phyloP scores from a whole-genome alignment of 495 filamentous ascomycete genomes.

The Lepidopterella palustris region DNA sequence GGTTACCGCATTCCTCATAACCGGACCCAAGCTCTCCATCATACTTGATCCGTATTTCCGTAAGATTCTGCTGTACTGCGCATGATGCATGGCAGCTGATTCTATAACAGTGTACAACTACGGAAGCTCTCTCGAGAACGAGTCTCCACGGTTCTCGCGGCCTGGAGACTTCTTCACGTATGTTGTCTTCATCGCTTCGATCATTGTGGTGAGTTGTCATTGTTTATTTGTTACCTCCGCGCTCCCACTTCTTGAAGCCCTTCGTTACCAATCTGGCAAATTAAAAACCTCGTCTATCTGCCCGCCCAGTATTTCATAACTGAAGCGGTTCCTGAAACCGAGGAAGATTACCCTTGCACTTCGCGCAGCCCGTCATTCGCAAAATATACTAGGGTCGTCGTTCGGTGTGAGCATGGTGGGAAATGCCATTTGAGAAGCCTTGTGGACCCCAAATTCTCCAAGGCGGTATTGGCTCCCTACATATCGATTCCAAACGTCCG shows the following conservation, averaged over 20 bases:
- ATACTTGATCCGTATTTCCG: constrained; percentile 79
- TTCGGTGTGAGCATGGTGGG: constrained; percentile 85
- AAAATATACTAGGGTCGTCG: constrained; percentile 58
- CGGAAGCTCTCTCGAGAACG: constrained; percentile 54
- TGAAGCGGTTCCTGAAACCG: constrained; percentile 96
- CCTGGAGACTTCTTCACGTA: constrained; percentile 68
- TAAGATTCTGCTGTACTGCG: constrained; percentile 36
- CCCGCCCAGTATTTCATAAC: constrained; percentile 79
- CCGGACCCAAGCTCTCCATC: constrained; percentile 54
- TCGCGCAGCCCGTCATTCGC: constrained; percentile 69
- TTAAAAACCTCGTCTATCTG: constrained; percentile 80
- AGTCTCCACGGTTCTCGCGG: constrained; percentile 52
- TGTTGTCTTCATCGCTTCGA: constrained; percentile 51
- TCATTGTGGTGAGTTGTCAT: constrained; percentile 55
- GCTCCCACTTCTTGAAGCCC: constrained; percentile 14
- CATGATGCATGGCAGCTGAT: constrained; percentile 4
- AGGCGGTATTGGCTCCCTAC: constrained; percentile 88
- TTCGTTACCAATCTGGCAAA: constrained; percentile 15
- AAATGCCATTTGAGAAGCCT: constrained; percentile 73
- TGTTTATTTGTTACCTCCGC: constrained; percentile 2
- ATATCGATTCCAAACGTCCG: constrained; percentile 40
- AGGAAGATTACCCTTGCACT: constrained; percentile 92
- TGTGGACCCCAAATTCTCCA: constrained; percentile 54
- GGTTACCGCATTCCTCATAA: constrained; percentile 66
- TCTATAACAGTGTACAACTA: constrained; percentile 52